These are phyloP conservation scores for Pseudonitzschia pungens DNA, from an alignment of 108 stramenopile species.

Conservation along the genomic window DNA sequence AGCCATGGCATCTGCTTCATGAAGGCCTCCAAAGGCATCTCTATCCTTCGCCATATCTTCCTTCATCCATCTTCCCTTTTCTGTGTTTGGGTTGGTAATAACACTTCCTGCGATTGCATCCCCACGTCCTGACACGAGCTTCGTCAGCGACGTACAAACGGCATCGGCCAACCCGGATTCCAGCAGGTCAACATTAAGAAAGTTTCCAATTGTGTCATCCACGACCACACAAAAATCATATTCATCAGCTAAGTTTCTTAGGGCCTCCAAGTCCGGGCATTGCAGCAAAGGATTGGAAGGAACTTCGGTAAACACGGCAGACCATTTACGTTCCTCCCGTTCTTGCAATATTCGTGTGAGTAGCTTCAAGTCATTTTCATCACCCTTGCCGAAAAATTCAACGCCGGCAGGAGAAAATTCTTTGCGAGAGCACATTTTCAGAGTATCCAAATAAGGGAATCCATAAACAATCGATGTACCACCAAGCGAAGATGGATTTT, in stretches of 20 bases:
- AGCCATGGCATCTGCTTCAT: slow-evolving; percentile 48
- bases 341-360: slow-evolving; percentile 39
- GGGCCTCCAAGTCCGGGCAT: slow-evolving; percentile 50
- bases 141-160: slow-evolving; percentile 63
- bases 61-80: slow-evolving; percentile 52
- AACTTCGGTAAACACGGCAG: slow-evolving; percentile 67
- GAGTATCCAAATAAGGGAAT: slow-evolving; percentile 77
- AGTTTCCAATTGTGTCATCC: slow-evolving; percentile 79
- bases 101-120: slow-evolving; percentile 74
- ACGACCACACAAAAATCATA: slow-evolving; percentile 56
- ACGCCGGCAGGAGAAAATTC: slow-evolving; percentile 62
- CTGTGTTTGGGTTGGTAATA: slow-evolving; percentile 50
- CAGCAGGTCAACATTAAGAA: slow-evolving; percentile 63
- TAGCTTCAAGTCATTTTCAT: slow-evolving; percentile 49
- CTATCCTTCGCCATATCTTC: slow-evolving; percentile 43
- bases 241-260: slow-evolving; percentile 52
- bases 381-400: slow-evolving; percentile 64
- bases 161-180: slow-evolving; percentile 61
- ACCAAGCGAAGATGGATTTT: slow-evolving; percentile 28
- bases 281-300: slow-evolving; percentile 74
- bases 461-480: slow-evolving; percentile 70
- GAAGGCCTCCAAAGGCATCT: slow-evolving; percentile 37
- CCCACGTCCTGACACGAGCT: slow-evolving; percentile 65
- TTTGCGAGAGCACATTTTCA: slow-evolving; percentile 60
- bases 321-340: slow-evolving; percentile 15